Evolutionary conservation across 371 early-diverging fungal genomes (phyloP).

Genomic region (Massospora cicadina): DNA sequence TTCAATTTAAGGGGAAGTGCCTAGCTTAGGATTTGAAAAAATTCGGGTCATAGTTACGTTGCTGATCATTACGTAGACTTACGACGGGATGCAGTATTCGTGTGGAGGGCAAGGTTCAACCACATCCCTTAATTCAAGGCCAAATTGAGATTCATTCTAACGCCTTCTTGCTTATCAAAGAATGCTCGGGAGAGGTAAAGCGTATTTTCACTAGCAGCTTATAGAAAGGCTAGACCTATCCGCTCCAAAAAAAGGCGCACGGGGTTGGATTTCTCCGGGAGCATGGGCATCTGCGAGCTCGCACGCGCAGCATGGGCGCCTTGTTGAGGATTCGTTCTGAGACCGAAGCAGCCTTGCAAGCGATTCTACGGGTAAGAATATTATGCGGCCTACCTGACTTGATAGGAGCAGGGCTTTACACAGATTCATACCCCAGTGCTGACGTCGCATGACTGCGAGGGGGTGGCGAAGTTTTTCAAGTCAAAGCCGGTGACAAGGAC

Average conservation of each 20-base stretch:
- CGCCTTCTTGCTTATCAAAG: neutral
- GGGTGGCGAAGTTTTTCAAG: slow-evolving; percentile 79
- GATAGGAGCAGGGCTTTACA: slow-evolving; percentile 43
- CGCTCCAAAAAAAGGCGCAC: slow-evolving; percentile 74
- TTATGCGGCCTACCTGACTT: neutral
- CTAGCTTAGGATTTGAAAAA: too few species aligned
- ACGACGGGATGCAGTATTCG: neutral
- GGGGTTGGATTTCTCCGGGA: slow-evolving; percentile 61
- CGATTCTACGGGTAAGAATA: slow-evolving; percentile 41
- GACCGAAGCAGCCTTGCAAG: slow-evolving; percentile 42
- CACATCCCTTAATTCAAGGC: neutral
- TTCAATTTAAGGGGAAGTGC: too few species aligned
- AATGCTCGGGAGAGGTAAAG: neutral
- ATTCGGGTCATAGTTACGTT: too few species aligned
- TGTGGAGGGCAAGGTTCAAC: neutral
- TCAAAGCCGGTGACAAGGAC: slow-evolving; percentile 16
- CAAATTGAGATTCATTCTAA: neutral
- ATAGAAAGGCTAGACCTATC: slow-evolving; percentile 38
- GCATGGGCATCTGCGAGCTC: slow-evolving; percentile 55
- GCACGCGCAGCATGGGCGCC: slow-evolving; percentile 56
- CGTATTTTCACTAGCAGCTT: neutral
- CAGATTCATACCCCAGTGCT: slow-evolving; percentile 70
- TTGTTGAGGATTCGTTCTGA: slow-evolving; percentile 48
- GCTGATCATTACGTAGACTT: neutral
- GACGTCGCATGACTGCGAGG: slow-evolving; percentile 82